These are phyloP conservation scores for Curvularia eragrostidis DNA, from an alignment of 2,329 filamentous ascomycete species.

Conservation along the genomic window DNA sequence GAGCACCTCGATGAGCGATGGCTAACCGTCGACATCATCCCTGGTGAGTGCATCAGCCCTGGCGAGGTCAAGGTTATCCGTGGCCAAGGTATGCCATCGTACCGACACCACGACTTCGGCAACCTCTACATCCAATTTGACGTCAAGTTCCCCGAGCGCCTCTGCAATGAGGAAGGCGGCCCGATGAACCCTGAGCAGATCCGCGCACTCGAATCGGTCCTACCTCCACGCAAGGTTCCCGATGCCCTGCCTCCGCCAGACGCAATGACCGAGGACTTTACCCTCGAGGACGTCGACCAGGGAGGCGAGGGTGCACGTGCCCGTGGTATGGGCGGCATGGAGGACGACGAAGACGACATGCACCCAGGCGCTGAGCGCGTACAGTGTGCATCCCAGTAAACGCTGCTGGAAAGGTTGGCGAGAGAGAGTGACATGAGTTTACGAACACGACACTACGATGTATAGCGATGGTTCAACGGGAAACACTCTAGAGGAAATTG, in stretches of 20 bases:
- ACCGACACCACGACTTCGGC: constrained; percentile 90
- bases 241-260: constrained; percentile 75
- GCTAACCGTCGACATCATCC: constrained; percentile 90
- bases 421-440: not conserved
- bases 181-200: constrained; percentile 70
- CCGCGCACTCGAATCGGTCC: constrained; percentile 78
- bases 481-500: not conserved
- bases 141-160: constrained; percentile 84
- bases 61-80: constrained; percentile 92
- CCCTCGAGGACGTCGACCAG: constrained; percentile 82
- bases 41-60: constrained; percentile 92
- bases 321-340: constrained; percentile 67
- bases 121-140: constrained; percentile 98
- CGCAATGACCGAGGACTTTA: constrained; percentile 88
- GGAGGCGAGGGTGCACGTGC: constrained; percentile 69
- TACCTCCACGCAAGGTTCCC: constrained; percentile 71
- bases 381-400: constrained; percentile 86
- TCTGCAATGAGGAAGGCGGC: constrained; percentile 53
- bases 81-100: constrained; percentile 97
- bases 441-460: constrained; percentile 8
- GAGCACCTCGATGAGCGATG: constrained; percentile 98
- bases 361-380: constrained; percentile 75
- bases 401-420: not conserved
- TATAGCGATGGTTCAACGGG: not conserved
- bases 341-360: constrained; percentile 70